These are phyloP conservation scores for Medicago arabica DNA, from an alignment of 306 rosid species.

Conservation along the genomic window DNA sequence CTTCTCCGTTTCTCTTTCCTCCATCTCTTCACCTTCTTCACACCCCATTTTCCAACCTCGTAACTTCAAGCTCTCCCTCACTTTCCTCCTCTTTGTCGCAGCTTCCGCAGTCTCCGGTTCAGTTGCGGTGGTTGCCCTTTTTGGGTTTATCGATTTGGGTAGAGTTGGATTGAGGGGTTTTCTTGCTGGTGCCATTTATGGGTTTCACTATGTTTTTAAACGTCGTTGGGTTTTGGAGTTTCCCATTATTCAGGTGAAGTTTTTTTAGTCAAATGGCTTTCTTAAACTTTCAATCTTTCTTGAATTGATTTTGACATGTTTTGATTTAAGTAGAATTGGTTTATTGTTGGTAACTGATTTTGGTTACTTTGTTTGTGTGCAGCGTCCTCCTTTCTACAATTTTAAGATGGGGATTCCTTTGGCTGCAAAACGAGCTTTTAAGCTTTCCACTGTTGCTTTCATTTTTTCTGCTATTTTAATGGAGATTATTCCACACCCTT, in stretches of 20 bases:
- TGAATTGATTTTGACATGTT: too few species aligned
- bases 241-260: slow-evolving; percentile 85
- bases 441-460: slow-evolving; percentile 68
- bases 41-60: slow-evolving; percentile 49
- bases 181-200: slow-evolving; percentile 66
- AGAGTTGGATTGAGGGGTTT: slow-evolving; percentile 67
- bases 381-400: slow-evolving; percentile 94
- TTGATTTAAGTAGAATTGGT: too few species aligned
- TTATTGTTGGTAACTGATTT: slow-evolving; percentile 31
- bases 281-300: not conserved
- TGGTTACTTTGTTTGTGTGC: slow-evolving; percentile 42
- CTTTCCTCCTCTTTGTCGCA: slow-evolving; percentile 49
- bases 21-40: slow-evolving; percentile 57
- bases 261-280: not conserved
- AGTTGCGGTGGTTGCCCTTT: slow-evolving; percentile 59
- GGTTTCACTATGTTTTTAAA: slow-evolving; percentile 62
- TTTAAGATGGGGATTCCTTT: slow-evolving; percentile 90
- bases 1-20: slow-evolving; percentile 74
- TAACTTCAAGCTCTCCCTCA: slow-evolving; percentile 54
- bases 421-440: slow-evolving; percentile 64
- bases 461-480: slow-evolving; percentile 57
- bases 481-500: slow-evolving; percentile 58
- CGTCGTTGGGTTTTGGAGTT: slow-evolving; percentile 84
- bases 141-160: slow-evolving; percentile 48
- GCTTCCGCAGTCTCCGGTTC: slow-evolving; percentile 52